Conservation (phyloP, 257 asterid species). For the Solanum clarkiae region DNA sequence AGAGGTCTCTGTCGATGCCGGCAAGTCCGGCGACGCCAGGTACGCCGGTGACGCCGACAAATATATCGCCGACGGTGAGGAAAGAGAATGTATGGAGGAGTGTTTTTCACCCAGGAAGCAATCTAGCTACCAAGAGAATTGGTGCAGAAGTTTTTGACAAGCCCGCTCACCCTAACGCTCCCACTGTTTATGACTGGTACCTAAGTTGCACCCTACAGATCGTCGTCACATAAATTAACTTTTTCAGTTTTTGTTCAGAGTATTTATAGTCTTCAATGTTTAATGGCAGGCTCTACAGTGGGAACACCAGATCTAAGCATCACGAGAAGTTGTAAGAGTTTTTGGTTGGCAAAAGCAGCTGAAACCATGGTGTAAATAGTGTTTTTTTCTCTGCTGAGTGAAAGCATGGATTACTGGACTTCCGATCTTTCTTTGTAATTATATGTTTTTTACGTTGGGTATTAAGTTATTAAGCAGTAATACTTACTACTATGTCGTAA, state of each 20-base stretch:
- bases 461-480: neutral
- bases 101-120: constrained; percentile 95
- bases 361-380: constrained; percentile 22
- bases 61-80: constrained; percentile 40
- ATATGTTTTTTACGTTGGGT: neutral
- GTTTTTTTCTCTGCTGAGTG: neutral
- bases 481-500: neutral
- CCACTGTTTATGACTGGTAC: constrained; percentile 95
- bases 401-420: neutral
- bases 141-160: constrained; percentile 74
- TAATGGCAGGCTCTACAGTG: constrained; percentile 76
- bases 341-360: neutral
- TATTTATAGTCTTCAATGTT: neutral
- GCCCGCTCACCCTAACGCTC: constrained; percentile 72
- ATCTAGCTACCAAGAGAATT: constrained; percentile 51
- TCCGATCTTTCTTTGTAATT: neutral
- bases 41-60: constrained; percentile 53
- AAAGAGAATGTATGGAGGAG: constrained; percentile 94
- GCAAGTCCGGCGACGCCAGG: constrained; percentile 35
- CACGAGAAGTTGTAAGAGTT: constrained; percentile 18
- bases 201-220: constrained; percentile 9
- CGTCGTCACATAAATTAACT: neutral
- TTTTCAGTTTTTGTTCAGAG: neutral
- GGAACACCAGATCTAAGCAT: constrained; percentile 73
- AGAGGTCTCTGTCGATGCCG: constrained; percentile 58